Evolutionary conservation across 768 basidiomycete genomes (phyloP), one percentile per base, ranked within the genome.

Genomic region (Psilocybe azurescens): DNA sequence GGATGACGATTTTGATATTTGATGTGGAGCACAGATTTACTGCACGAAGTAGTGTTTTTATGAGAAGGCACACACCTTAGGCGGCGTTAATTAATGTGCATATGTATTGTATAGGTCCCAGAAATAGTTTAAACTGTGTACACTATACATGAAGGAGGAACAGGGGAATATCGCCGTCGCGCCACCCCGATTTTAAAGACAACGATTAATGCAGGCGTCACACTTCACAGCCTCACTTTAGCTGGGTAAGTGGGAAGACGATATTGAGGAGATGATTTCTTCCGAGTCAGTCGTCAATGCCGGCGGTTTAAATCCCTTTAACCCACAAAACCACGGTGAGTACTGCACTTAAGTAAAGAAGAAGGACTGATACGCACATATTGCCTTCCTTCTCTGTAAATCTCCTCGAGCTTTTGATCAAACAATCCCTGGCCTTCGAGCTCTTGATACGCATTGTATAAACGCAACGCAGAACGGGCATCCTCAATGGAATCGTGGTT

Each of bases 401-500:
- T 74, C 67, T 93, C 89, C 2, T 98, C 95, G 62, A 99, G 80
- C 65, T 94, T 93, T 59, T 90, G 84, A 65, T 97, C 94, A 73
- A 97, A 97, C 4, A 83, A 72, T 1, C 89, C 90, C 49, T 87
- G 82, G 30, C 84, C 88, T 70, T 95, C 90, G 52, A 94, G 88
- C 33, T 86, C 80, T 18, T 88, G 84, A 73, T 90, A 94, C 3
- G 89, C 88, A 72, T 94, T 90, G 77, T 92, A 97, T 33, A 98
- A 79, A 65, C 88, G 83, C 32, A 97, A 78, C 0, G 97, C 95
- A 5, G 91, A 93, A 6, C 87, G 84, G 0, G 95, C 94, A 70
- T 99, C 97, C 74, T 99, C 97, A 66, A 99, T 97, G n/a, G 96
- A 98, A 74, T 99, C 97, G 73, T 99, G 97, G 11, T 88, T 93